Evolutionary conservation across 257 asterid species (phyloP).

Genomic region (Solanum sitiens): DNA sequence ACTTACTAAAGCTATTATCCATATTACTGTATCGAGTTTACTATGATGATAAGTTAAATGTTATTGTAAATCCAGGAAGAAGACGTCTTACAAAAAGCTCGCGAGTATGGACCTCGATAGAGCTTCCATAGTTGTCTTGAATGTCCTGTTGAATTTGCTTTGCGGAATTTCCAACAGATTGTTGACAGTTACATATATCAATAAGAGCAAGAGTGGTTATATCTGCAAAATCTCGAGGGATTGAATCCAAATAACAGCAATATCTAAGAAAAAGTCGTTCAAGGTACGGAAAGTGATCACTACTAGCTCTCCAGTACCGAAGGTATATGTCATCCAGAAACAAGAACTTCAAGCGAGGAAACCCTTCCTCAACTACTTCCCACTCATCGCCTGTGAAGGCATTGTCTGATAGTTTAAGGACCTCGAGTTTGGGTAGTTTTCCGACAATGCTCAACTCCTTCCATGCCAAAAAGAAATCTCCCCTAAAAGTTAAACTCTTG

Average conservation of each 20-base stretch:
- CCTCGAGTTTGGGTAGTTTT: not conserved
- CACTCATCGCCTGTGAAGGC: not conserved
- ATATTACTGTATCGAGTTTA: not conserved
- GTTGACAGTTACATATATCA: not conserved
- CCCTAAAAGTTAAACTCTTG: not conserved
- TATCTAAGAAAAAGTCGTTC: not conserved
- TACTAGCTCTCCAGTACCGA: not conserved
- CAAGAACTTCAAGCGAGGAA: not conserved
- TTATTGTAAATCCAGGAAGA: not conserved
- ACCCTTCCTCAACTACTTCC: not conserved
- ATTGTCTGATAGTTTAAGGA: not conserved
- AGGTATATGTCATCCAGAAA: not conserved
- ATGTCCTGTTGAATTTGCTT: conserved; percentile 17
- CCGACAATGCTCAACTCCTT: not conserved
- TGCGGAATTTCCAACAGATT: conserved; percentile 13
- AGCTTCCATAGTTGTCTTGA: not conserved
- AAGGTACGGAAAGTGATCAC: conserved; percentile 7
- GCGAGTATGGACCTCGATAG: not conserved
- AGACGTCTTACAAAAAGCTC: not conserved
- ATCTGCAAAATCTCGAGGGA: too few species aligned
- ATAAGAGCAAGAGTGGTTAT: too few species aligned
- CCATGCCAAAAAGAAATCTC: not conserved
- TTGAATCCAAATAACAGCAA: not conserved
- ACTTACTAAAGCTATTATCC: not conserved
- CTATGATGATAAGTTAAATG: not conserved